phyloP scores from a whole-genome alignment of 228 moss, liverwort and hornwort species.

The Sphagnum magellanicum region DNA sequence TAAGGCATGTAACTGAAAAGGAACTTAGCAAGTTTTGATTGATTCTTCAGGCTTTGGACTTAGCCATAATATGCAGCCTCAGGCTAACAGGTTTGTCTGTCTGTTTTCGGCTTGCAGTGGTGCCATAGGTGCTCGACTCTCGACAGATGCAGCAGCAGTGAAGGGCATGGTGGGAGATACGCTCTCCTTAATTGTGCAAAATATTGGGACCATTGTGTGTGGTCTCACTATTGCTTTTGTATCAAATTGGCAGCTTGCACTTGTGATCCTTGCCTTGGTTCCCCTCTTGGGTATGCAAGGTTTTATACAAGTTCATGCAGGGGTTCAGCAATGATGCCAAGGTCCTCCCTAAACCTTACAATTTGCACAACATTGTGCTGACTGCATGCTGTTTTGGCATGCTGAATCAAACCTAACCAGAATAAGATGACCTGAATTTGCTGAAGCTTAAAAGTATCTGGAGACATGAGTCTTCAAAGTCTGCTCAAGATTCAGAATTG shows the following conservation, averaged over 20 bases:
- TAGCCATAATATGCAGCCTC: too few relatives aligned
- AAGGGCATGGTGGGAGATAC: conserved; percentile 79
- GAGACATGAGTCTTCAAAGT: too few relatives aligned
- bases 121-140: conserved; percentile 70
- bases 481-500: too few relatives aligned
- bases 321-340: conserved; percentile 72
- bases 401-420: too few relatives aligned
- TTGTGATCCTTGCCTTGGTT: conserved; percentile 63
- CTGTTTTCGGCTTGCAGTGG: conserved; percentile 44
- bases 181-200: conserved; percentile 59
- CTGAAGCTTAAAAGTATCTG: too few relatives aligned
- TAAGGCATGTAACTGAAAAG: too few relatives aligned
- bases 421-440: too few relatives aligned
- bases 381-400: too few relatives aligned
- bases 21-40: too few relatives aligned
- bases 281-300: conserved; percentile 66
- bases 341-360: conserved; percentile 20
- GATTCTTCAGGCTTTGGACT: too few relatives aligned
- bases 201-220: conserved; percentile 40
- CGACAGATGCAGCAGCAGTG: conserved; percentile 75
- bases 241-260: conserved; percentile 67
- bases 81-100: too few relatives aligned
- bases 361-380: too few relatives aligned
- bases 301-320: conserved; percentile 58
- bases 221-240: conserved; percentile 70